Evolutionary conservation across 140 eudicot species (phyloP), one percentile per base, ranked within the genome.

Genomic region (Ambrosia hybrid): DNA sequence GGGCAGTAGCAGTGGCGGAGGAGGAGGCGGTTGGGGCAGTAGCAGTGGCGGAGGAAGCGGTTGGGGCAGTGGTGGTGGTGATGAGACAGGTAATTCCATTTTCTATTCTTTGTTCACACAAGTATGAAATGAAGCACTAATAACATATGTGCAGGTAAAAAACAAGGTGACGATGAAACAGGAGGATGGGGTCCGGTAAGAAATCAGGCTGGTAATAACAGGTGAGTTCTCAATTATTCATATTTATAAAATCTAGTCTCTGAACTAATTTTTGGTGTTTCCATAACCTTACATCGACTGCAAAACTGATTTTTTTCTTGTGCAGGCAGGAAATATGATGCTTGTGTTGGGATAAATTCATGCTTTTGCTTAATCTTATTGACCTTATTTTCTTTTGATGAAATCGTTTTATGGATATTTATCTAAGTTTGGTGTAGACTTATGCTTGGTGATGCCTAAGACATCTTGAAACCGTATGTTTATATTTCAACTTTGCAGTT

Each of bases 131-230:
- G 14, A 45, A 72, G 34, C 5, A 15, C 57, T 34, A 17, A 57
- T 53, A 36, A 15, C 30, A 13, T 45, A 1, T 38, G 3, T 33
- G 56, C 16, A 8, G 79, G 58, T 33, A 65, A 73, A 60, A 73
- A 73, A 30, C 75, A 74, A 34, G 71, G 78, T 67, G 66, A 33
- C 12, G 61, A 41, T 26, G 41, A 57, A 71, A 4, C 71, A 4
- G 79, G 51, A 55, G 78, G 82, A 21, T 65, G 82, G 78, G 78
- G 52, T 45, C 78, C 14, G 59, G 16, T 36, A 78, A 78, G 49
- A 57, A 53, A 45, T 68, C 73, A n/a, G 69, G 84, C 15, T 79
- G 83, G 80, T 77, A 61, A 58, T 60, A 75, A 26, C 26, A 77
- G 76, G 71, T 60, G 48, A 58, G 57, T 58, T 57, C 30, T 38